phyloP scores from a whole-genome alignment of 495 filamentous ascomycete genomes.

The Tuber indicum region DNA sequence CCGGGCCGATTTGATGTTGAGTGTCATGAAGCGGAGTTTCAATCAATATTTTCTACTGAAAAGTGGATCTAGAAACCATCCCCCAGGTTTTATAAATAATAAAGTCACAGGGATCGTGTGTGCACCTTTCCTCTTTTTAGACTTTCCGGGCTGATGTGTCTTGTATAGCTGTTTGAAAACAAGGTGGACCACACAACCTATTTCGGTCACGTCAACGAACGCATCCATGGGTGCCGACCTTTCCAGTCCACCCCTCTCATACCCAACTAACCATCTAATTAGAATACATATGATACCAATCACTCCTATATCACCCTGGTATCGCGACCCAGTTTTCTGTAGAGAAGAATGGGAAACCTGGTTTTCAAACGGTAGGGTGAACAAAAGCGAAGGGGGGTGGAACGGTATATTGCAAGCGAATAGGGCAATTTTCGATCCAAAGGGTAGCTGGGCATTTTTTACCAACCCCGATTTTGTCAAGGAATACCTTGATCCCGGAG shows the following conservation, averaged over 20 bases:
- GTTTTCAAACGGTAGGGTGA: conserved; percentile 58
- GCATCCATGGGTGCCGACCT: conserved; percentile 60
- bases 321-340: conserved; percentile 64
- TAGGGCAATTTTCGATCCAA: conserved; percentile 68
- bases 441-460: conserved; percentile 68
- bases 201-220: conserved; percentile 75
- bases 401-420: conserved; percentile 79
- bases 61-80: conserved; percentile 65
- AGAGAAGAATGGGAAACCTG: conserved; percentile 77
- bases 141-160: conserved; percentile 7
- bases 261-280: background rate
- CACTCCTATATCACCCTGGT: conserved; percentile 61
- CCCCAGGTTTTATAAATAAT: conserved; percentile 69
- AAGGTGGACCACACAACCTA: conserved; percentile 94
- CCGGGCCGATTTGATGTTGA: conserved; percentile 48
- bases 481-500: conserved; percentile 77
- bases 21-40: conserved; percentile 76
- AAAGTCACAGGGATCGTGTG: conserved; percentile 72
- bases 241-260: background rate
- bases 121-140: background rate
- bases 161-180: conserved; percentile 70
- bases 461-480: conserved; percentile 56
- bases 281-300: conserved; percentile 91
- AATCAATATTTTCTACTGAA: conserved; percentile 77
- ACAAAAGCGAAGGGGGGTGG: conserved; percentile 64